Base-by-base conservation (phyloP, 2,329 filamentous ascomycete species). In the Penicillium sp. region DNA sequence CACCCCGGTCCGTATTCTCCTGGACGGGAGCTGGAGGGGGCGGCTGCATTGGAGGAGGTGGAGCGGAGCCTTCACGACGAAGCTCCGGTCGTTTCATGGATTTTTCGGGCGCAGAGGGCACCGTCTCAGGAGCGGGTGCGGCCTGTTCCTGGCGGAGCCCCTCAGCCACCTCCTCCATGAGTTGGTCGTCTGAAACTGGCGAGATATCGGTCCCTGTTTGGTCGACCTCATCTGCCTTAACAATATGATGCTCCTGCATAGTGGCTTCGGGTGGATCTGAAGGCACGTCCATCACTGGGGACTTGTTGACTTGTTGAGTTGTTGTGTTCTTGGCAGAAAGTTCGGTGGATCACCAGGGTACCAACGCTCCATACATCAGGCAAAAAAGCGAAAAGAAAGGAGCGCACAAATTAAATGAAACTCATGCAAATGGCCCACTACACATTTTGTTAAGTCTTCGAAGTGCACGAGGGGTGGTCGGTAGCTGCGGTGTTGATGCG, bases 201-300 rank as follows among this genome's bases (percentile, higher is more conserved):
- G 72, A 73, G 41, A 81, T 80, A 58, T 79, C 77, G 27, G 77
- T 76, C 42, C 79, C 78, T 10, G 75, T 74, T 60, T 79, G 76
- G 57, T 81, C 79, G 25, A 81, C 73, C 61, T 81, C 79, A 66
- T 81, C 79, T 15, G 79, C 79, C 61, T 75, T 79, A 39, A 81
- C 77, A 53, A 81, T 74, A 48, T 77, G 73, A 42, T 77, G 73
- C 36, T 73, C 72, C 35, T 68, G 59, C 63, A 69, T 62, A 38
- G 65, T 61, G 35, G 55, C 48, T 48, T 70, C 69, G 38, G 45
- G 25, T 29, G 68, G 58, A n/a, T 60, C 59, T 38, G 66, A 27
- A 8, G 66, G 25, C 35, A 67, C 59, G 54, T 73, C 70, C 72
- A 74, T 73, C 21, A 58, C 53, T 42, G 41, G 41, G 35, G 53